Evolutionary conservation across 176 grass and related monocot species (phyloP).

Genomic region (Canna indica): DNA sequence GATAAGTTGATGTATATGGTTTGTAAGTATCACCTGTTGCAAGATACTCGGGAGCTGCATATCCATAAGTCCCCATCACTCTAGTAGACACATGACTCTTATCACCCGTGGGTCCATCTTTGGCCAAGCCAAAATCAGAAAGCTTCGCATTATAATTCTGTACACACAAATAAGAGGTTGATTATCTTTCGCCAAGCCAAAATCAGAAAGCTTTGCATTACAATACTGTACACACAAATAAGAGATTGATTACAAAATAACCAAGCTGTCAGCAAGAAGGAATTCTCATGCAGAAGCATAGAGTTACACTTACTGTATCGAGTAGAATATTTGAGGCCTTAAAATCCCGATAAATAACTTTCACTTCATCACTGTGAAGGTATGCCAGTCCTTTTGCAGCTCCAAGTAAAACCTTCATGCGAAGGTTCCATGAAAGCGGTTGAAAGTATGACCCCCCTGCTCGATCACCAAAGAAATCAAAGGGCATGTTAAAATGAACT

Average conservation of each 20-base stretch:
- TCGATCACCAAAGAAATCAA: neutral
- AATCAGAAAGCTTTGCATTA: conserved; percentile 91
- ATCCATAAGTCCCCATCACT: conserved; percentile 91
- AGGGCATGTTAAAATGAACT: neutral
- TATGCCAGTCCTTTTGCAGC: conserved; percentile 86
- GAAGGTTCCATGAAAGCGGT: conserved; percentile 70
- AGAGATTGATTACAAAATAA: neutral
- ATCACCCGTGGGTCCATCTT: conserved; percentile 86
- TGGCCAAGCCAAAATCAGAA: conserved; percentile 89
- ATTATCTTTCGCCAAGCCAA: conserved; percentile 94
- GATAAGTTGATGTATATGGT: neutral
- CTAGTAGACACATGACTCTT: conserved; percentile 94
- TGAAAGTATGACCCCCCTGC: conserved; percentile 67
- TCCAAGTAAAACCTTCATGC: conserved; percentile 72
- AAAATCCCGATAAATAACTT: conserved; percentile 46
- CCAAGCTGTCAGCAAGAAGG: neutral
- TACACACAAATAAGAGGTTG: too few species aligned
- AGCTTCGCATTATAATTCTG: too few species aligned
- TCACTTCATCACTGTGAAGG: conserved; percentile 65
- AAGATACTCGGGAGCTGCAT: conserved; percentile 91
- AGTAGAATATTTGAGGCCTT: conserved; percentile 92
- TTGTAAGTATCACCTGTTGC: conserved; percentile 57
- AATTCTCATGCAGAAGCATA: conserved; percentile 1
- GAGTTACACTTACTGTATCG: conserved; percentile 41
- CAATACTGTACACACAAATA: conserved; percentile 47